Evolutionary conservation across 345 rosid species (phyloP).

Genomic region (Brassica carinata): DNA sequence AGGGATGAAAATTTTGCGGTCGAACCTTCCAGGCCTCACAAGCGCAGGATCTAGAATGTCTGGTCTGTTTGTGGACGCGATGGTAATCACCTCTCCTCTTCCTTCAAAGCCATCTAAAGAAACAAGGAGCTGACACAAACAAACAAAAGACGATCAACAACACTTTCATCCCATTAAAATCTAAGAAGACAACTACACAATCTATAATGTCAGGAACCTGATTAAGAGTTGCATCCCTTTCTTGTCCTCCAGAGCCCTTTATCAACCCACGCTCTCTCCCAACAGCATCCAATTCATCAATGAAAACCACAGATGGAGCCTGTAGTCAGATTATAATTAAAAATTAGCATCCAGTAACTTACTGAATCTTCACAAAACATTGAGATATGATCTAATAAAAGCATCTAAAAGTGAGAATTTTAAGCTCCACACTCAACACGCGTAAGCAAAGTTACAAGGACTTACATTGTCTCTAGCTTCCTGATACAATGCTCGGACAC

Average conservation of each 20-base stretch:
- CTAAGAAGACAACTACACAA: neutral
- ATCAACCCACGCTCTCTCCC: conserved; percentile 96
- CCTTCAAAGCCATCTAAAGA: conserved; percentile 98
- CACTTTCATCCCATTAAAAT: neutral
- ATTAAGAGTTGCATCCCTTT: conserved; percentile 96
- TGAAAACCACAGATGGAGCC: conserved; percentile 96
- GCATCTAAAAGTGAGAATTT: conserved; percentile 4
- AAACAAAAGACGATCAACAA: neutral
- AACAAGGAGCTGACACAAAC: conserved; percentile 72
- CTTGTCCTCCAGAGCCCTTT: conserved; percentile 97
- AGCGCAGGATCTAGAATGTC: conserved; percentile 97
- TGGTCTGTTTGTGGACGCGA: conserved; percentile 94
- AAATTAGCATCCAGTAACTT: conserved; percentile 6
- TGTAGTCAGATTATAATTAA: conserved; percentile 8
- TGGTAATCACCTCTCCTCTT: conserved; percentile 91
- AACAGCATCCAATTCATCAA: conserved; percentile 95
- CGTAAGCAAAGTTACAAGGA: conserved; percentile 8
- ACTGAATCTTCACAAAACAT: neutral
- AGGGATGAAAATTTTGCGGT: conserved; percentile 78
- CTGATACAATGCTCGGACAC: conserved; percentile 88
- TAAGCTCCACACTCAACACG: neutral
- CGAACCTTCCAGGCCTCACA: conserved; percentile 91
- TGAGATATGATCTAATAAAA: neutral
- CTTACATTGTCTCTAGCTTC: conserved; percentile 85
- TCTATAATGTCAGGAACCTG: conserved; percentile 55